These are phyloP conservation scores for Cryptococcus amylolentus DNA, from an alignment of 1,284 basidiomycete genomes.

Conservation along the genomic window DNA sequence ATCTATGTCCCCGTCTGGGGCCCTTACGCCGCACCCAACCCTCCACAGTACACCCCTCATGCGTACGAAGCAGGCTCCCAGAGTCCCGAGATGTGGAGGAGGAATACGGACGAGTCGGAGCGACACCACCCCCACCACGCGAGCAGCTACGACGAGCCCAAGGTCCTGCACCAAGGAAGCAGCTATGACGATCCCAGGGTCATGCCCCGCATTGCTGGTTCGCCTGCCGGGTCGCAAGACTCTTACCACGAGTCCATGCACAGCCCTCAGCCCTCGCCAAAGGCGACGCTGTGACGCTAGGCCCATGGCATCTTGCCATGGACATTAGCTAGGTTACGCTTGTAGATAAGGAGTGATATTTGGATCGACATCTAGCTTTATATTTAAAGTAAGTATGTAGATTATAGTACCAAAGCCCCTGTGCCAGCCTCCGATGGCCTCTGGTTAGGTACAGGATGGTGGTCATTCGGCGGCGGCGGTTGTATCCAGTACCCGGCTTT, in stretches of 20 bases:
- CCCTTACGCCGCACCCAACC: slow-evolving; percentile 15
- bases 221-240: slow-evolving; percentile 9
- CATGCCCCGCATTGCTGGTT: background rate
- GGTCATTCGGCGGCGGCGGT: background rate
- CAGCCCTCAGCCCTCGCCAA: slow-evolving; percentile 12
- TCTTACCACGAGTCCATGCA: slow-evolving; percentile 11
- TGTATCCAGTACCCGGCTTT: slow-evolving; percentile 3
- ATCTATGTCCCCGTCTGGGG: slow-evolving; percentile 26
- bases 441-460: slow-evolving; percentile 1
- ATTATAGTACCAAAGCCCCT: too few relatives aligned
- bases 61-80: background rate
- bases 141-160: slow-evolving; percentile 12
- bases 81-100: background rate
- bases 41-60: background rate
- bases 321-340: too few relatives aligned
- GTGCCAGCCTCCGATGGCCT: slow-evolving; percentile 46
- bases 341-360: too few relatives aligned
- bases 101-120: slow-evolving; percentile 2
- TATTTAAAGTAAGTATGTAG: background rate
- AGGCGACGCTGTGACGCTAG: slow-evolving; percentile 1
- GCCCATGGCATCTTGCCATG: too few relatives aligned
- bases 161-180: background rate
- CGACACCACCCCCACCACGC: slow-evolving; percentile 9
- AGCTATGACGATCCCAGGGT: background rate
- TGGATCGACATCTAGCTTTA: too few relatives aligned